Evolutionary conservation across 2,329 filamentous ascomycete genomes (phyloP), one percentile per base, ranked within the genome.

Genomic region (Beauveria medogensis): DNA sequence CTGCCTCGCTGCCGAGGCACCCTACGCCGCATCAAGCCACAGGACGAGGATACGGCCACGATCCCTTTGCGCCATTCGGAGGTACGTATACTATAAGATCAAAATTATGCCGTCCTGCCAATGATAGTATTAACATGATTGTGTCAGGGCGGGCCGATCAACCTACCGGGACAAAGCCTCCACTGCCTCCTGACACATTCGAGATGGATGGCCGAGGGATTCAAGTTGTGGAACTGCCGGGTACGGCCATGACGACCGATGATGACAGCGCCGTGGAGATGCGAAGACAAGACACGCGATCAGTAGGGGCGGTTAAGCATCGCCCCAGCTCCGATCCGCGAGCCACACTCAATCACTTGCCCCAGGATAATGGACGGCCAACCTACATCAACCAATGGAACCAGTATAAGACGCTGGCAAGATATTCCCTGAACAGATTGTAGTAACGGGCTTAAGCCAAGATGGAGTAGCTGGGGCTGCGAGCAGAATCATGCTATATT

Each of bases 51-150:
- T 60, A 60, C 43, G 51, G 58, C 9, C 55, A 60, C 48, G 75
- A 78, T 56, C 72, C 76, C 2, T 78, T 79, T 66, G 75, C 74
- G 2, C 72, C 75, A 12, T 79, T 78, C 69, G 76, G 77, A 71
- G 77, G 78, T 79, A 66, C 14, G 34, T 37, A 16, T 37, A 37
- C 34, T 37, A 37, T 37, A 5, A 6, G 14, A 37, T 37, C 34
- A 37, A 37, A 14, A 16, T 37, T 37, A 37, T 6, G 34, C 34
- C 5, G 34, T 37, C 34, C 34, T 37, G 34, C 5, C 34, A 37
- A 37, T 37, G 34, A 37, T 37, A 6, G 34, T 16, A 14, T 37
- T 37, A 16, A 37, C 34, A 16, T 37, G 34, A 16, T 37, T 37
- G 34, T 37, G 34, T 14, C 61, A 76, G 74, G 74, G 1, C 70